Evolutionary conservation across 305 asterid genomes (phyloP).

Genomic region (Rubia peregrina): DNA sequence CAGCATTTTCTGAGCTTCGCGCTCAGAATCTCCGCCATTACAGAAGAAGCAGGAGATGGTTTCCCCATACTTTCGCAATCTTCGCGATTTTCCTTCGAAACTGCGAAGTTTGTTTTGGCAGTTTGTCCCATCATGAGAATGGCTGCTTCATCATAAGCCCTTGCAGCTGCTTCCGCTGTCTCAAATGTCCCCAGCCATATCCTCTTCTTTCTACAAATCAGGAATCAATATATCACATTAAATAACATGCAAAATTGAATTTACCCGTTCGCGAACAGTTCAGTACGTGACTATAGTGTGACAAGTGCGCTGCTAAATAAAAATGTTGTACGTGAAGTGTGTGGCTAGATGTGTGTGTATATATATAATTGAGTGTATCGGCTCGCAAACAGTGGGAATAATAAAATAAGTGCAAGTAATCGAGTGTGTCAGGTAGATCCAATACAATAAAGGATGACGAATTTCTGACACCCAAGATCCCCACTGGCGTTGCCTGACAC

Average conservation of each 20-base stretch:
- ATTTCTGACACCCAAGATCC: slow-evolving; percentile 61
- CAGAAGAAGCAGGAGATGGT: slow-evolving; percentile 10
- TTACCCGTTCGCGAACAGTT: too few species aligned
- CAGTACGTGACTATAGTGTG: too few species aligned
- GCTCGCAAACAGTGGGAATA: background rate
- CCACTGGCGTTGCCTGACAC: slow-evolving; percentile 62
- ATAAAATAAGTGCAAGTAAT: background rate
- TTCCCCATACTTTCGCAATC: background rate
- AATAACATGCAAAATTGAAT: too few species aligned
- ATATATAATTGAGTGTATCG: background rate
- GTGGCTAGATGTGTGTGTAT: background rate
- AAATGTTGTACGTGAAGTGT: background rate
- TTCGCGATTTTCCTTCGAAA: slow-evolving; percentile 6
- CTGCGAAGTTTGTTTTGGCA: slow-evolving; percentile 66
- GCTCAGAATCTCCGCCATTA: slow-evolving; percentile 36
- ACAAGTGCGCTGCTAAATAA: too few species aligned
- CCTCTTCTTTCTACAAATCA: slow-evolving; percentile 54
- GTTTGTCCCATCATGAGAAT: slow-evolving; percentile 69
- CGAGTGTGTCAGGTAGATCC: background rate
- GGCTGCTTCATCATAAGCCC: slow-evolving; percentile 74
- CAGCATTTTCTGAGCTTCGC: slow-evolving; percentile 69
- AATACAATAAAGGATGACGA: slow-evolving; percentile 49
- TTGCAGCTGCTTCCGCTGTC: slow-evolving; percentile 79
- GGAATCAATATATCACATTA: too few species aligned
- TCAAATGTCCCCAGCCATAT: slow-evolving; percentile 85